phyloP scores from a whole-genome alignment of 1,284 basidiomycete genomes.

The Ustilago esculenta region DNA sequence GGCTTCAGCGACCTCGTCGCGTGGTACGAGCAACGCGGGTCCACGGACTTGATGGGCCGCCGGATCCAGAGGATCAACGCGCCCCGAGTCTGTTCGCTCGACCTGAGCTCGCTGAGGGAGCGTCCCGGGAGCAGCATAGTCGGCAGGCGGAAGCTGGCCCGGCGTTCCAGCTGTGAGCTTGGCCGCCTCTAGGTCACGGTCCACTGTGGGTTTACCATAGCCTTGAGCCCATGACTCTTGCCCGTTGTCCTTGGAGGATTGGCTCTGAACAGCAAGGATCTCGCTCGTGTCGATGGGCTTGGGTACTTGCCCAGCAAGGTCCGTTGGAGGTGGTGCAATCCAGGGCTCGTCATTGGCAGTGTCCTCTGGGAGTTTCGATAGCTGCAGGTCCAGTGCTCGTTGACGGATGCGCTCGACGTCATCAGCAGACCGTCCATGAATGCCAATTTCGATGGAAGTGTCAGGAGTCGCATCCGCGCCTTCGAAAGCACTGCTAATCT shows the following conservation, averaged over 20 bases:
- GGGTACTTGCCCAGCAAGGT: conserved; percentile 32
- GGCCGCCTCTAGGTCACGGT: conserved; percentile 23
- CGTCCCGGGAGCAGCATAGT: conserved; percentile 25
- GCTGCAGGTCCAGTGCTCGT: conserved; percentile 30
- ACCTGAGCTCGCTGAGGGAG: conserved; percentile 46
- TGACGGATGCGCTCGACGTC: conserved; percentile 44
- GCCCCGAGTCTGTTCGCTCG: conserved; percentile 44
- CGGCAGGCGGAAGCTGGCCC: conserved; percentile 16
- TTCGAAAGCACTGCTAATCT: conserved; percentile 21
- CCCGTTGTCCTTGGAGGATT: conserved; percentile 8
- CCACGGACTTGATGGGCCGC: conserved; percentile 48
- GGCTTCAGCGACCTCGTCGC: conserved; percentile 49
- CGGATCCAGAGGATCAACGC: conserved; percentile 49
- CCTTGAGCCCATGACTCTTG: conserved; percentile 46
- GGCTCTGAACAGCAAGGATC: conserved; percentile 19
- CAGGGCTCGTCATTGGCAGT: conserved; percentile 24
- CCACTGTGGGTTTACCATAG: conserved; percentile 23
- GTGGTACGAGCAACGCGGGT: conserved; percentile 45
- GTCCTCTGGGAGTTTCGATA: conserved; percentile 20
- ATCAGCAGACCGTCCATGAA: conserved; percentile 44
- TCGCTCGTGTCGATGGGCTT: conserved; percentile 38
- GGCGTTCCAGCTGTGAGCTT: neutral
- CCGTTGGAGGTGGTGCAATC: conserved; percentile 24
- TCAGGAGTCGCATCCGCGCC: conserved; percentile 24
- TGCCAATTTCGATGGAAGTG: conserved; percentile 54